Percentiles rank a stretch among this genome's conserved stretches.
phyloP scores from a whole-genome alignment of 2,329 filamentous ascomycete genomes.

The Calonectria henricotiae region DNA sequence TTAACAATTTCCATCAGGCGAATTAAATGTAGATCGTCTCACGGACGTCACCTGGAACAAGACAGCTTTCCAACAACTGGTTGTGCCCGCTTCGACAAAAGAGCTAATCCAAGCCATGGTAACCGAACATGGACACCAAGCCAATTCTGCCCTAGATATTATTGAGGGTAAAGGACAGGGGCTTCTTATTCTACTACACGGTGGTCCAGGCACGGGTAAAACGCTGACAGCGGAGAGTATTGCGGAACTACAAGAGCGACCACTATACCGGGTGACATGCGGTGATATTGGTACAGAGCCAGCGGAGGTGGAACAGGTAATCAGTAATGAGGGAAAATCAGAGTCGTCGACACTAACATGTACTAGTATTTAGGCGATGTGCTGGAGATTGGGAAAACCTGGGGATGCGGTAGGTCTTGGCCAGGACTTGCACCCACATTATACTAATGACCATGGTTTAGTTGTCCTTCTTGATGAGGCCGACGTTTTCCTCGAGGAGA shows the following conservation, averaged over 20 bases:
- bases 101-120: constrained; percentile 36
- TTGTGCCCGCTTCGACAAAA: constrained; percentile 30
- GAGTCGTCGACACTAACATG: background rate
- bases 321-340: fast-evolving
- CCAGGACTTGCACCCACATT: no score
- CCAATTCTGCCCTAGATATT: constrained; percentile 26
- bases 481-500: constrained; percentile 38
- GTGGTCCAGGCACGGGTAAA: constrained; percentile 31
- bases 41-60: constrained; percentile 41
- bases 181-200: constrained; percentile 30
- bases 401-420: constrained; percentile 37
- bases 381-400: constrained; percentile 36
- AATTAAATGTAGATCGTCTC: constrained; percentile 9
- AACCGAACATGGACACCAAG: constrained; percentile 31
- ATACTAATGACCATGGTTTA: background rate
- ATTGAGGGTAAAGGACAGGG: constrained; percentile 32
- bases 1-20: background rate
- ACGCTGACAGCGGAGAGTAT: constrained; percentile 44
- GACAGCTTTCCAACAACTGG: constrained; percentile 35
- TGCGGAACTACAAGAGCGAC: constrained; percentile 41
- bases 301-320: constrained; percentile 38
- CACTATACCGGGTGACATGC: constrained; percentile 41
- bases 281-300: constrained; percentile 46
- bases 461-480: constrained; percentile 33
- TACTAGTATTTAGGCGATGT: constrained; percentile 41